Evolutionary conservation across 371 early-diverging fungal genomes (phyloP).

Genomic region (Rhizopus arrhizus): DNA sequence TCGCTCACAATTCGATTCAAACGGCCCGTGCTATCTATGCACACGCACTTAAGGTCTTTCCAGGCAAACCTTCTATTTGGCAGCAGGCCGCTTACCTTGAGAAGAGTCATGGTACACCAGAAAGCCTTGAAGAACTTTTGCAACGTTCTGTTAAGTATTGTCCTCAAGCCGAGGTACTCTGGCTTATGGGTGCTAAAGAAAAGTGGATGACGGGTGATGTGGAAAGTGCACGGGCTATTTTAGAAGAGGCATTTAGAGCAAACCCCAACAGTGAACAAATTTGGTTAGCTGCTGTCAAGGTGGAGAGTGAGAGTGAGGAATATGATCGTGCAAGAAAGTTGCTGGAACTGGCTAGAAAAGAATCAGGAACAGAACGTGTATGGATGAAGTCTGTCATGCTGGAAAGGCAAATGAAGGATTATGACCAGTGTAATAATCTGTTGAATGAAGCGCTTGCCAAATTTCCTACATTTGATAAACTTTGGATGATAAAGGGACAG

Average conservation of each 20-base stretch:
- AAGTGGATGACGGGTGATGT: constrained; percentile 90
- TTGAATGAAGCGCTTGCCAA: constrained; percentile 68
- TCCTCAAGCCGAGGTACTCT: constrained; percentile 91
- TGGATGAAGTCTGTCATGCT: constrained; percentile 96
- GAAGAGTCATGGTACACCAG: constrained; percentile 80
- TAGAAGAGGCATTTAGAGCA: constrained; percentile 86
- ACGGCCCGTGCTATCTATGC: constrained; percentile 92
- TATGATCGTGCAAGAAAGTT: constrained; percentile 79
- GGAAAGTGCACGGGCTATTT: constrained; percentile 81
- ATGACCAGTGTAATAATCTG: constrained; percentile 69
- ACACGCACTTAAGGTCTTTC: constrained; percentile 77
- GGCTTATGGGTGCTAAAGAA: constrained; percentile 97
- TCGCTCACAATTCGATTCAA: constrained; percentile 65
- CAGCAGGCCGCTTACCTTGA: constrained; percentile 86
- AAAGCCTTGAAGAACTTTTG: constrained; percentile 78
- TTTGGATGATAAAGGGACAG: constrained; percentile 94
- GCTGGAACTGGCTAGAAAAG: constrained; percentile 75
- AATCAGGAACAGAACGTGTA: constrained; percentile 74
- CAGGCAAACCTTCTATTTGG: constrained; percentile 85
- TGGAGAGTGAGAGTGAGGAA: constrained; percentile 88
- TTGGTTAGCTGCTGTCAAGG: constrained; percentile 94
- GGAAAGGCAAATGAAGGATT: constrained; percentile 77
- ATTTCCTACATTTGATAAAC: constrained; percentile 82
- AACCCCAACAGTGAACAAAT: constrained; percentile 93
- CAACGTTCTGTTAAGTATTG: constrained; percentile 86